Base-by-base conservation (phyloP, 805 yeast species). In the Debaryomyces tyrocola region DNA sequence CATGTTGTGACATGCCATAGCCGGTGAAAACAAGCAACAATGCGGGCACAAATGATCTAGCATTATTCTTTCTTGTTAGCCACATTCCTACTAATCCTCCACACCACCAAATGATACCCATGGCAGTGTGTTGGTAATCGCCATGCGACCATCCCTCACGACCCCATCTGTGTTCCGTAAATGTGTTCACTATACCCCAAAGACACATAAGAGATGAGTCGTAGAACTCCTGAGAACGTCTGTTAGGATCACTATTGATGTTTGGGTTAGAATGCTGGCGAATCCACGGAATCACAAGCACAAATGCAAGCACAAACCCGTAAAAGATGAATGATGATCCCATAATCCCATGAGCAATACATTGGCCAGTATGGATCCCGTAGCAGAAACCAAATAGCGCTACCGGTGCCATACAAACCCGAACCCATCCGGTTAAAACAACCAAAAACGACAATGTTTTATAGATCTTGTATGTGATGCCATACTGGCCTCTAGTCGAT, bases 71-170 rank as follows among this genome's bases (percentile, higher is more conserved):
- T 29, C 65, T 58, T 1, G 95, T 79, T 47, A 91, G 67, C 66
- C 79, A 87, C 49, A 92, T 75, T 1, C 98, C 98, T 20, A 90
- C 66, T 53, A 90, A 69, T 6, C 97, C 98, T 46, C 96, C 95
- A 42, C 89, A 81, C 95, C 97, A 90, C 96, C 97, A 92, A 27
- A 92, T 78, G 46, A 92, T 87, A 0, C 98, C 98, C 96, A 92
- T 90, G 17, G 94, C 81, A 0, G 98, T 91, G 65, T 91, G 97
- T 69, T 91, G 97, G 63, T 85, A 89, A 64, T 90, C 97, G 8
- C 96, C 94, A 73, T 87, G 95, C 37, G 80, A 77, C 98, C 98
- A 92, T 7, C 74, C 81, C 61, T 90, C 94, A 28, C 64, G 60
- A 33, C 96, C 96, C 97, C 97, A 92, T 51, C 97, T 72, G 66